These are phyloP conservation scores for Cryptococcus neoformans DNA, from an alignment of 1,284 basidiomycete species.

Conservation along the genomic window DNA sequence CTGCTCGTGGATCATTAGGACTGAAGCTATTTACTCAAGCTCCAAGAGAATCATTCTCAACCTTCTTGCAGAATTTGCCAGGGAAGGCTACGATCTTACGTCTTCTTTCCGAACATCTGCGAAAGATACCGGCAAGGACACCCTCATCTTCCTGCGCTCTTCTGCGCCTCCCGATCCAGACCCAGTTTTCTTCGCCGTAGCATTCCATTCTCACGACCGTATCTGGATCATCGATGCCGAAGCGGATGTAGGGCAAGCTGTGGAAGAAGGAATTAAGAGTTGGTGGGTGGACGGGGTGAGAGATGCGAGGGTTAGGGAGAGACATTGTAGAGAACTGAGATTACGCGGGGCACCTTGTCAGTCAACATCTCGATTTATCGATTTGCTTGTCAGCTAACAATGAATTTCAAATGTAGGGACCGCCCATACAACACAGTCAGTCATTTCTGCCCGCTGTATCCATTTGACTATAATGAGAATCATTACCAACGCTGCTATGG, in stretches of 20 bases:
- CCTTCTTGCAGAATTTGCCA: conserved; percentile 38
- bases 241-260: conserved; percentile 40
- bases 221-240: conserved; percentile 48
- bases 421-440: conserved; percentile 27
- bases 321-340: conserved; percentile 44
- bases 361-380: conserved; percentile 4
- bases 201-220: conserved; percentile 39
- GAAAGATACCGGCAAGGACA: conserved; percentile 47
- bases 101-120: conserved; percentile 41
- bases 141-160: conserved; percentile 32
- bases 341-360: conserved; percentile 42
- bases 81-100: conserved; percentile 32
- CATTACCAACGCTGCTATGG: conserved; percentile 26
- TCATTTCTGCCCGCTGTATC: conserved; percentile 43
- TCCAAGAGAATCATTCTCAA: conserved; percentile 37
- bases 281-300: conserved; percentile 40
- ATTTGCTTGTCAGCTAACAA: neutral
- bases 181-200: conserved; percentile 43
- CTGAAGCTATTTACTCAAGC: neutral
- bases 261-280: conserved; percentile 43
- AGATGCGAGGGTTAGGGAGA: conserved; percentile 39
- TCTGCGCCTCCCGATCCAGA: conserved; percentile 37
- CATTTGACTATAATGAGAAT: conserved; percentile 42
- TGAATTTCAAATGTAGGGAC: conserved; percentile 24
- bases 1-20: neutral